A percentile compares a stretch with the other conserved stretches of the same genome.
phyloP scores from a whole-genome alignment of 1,284 basidiomycete species.

The Puccinia coronata region DNA sequence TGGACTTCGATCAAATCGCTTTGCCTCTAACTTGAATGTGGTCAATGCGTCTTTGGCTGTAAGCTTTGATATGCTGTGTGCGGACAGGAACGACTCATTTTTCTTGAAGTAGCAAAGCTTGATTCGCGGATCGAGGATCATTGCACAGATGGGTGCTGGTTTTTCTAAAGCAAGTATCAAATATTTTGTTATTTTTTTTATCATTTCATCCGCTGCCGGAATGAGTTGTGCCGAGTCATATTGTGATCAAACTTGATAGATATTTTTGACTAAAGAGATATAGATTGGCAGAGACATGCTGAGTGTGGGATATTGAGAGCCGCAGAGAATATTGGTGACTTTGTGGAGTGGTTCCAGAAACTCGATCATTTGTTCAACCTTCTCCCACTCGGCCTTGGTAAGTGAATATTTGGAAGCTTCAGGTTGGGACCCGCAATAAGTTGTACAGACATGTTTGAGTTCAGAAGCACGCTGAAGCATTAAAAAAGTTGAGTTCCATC shows the following conservation, averaged over 20 bases:
- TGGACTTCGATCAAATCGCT: too few species aligned
- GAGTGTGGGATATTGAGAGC: slow-evolving; percentile 29
- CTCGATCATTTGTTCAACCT: not conserved
- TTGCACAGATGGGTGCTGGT: not conserved
- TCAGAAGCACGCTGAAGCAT: too few species aligned
- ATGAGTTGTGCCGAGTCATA: not conserved
- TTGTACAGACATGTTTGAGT: too few species aligned
- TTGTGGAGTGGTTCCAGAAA: slow-evolving; percentile 4
- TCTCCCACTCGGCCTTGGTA: not conserved
- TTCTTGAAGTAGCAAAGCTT: not conserved
- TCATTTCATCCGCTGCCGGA: not conserved
- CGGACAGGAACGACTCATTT: not conserved
- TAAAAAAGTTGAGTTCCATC: not conserved
- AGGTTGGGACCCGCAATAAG: too few species aligned
- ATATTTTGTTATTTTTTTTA: not conserved
- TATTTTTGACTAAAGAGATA: not conserved
- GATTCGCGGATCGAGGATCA: slow-evolving; percentile 6
- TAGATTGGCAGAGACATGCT: slow-evolving; percentile 6
- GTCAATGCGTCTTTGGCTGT: too few species aligned
- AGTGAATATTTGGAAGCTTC: not conserved
- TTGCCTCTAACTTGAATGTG: too few species aligned
- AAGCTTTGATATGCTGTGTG: not conserved
- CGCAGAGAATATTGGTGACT: slow-evolving; percentile 11
- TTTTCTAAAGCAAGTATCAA: not conserved
- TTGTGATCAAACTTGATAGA: too few species aligned